Evolutionary conservation across 2,329 filamentous ascomycete species (phyloP).

Genomic region (Gaeumannomyces sp.): DNA sequence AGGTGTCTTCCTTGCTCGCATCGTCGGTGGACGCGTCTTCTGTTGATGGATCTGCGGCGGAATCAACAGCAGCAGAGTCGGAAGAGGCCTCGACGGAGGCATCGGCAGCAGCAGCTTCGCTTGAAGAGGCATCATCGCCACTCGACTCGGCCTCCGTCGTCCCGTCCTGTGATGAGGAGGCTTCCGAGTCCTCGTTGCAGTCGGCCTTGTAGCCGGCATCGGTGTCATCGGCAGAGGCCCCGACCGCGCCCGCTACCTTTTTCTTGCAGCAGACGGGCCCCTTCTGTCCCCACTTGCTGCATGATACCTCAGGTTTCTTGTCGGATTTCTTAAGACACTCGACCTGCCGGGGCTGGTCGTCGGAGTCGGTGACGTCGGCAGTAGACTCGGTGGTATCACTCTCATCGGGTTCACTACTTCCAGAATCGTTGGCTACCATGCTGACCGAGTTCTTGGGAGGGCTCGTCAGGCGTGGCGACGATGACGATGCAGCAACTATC

Average conservation of each 20-base stretch:
- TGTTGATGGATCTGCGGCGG: background rate
- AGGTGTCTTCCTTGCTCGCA: background rate
- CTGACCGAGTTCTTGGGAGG: background rate
- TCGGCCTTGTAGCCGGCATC: slow-evolving; percentile 6
- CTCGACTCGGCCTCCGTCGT: background rate
- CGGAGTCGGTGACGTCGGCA: background rate
- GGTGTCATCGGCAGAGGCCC: background rate
- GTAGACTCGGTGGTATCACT: background rate
- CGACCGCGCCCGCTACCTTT: background rate
- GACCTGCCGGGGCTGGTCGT: background rate
- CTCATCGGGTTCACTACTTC: background rate
- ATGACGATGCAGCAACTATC: background rate
- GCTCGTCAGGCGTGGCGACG: background rate
- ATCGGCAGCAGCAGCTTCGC: background rate
- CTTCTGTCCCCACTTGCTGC: background rate
- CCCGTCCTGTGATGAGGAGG: background rate
- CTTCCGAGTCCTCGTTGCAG: background rate
- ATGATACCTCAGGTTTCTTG: background rate
- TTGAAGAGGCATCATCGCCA: slow-evolving; percentile 2
- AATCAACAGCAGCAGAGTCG: background rate
- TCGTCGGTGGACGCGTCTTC: background rate
- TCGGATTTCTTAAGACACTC: background rate
- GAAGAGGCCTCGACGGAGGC: too few relatives aligned
- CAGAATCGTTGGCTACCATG: slow-evolving; percentile 8
- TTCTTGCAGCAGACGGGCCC: background rate